These are phyloP conservation scores for Psilocybe sp. DNA, from an alignment of 768 basidiomycete genomes.

Conservation along the genomic window DNA sequence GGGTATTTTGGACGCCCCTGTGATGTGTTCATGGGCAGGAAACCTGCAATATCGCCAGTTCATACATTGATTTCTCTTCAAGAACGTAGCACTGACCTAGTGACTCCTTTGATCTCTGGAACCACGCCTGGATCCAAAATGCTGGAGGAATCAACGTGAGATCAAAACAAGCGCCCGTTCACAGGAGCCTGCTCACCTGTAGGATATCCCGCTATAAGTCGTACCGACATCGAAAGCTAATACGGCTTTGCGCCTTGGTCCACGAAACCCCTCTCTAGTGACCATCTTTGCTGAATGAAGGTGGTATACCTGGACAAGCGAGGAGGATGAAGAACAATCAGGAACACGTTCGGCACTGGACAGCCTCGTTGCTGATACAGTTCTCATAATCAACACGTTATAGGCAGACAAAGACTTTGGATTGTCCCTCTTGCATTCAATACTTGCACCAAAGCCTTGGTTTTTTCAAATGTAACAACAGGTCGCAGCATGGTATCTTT, in stretches of 20 bases:
- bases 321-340: no score
- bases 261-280: conserved; percentile 35
- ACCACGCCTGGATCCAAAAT: conserved; percentile 37
- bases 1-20: conserved; percentile 45
- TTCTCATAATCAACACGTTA: no score
- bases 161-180: neutral
- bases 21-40: conserved; percentile 41
- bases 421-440: no score
- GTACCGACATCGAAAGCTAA: conserved; percentile 43
- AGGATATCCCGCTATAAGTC: conserved; percentile 38
- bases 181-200: conserved; percentile 14
- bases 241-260: conserved; percentile 33
- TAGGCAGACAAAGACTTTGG: no score
- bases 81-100: conserved; percentile 13
- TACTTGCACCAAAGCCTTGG: no score
- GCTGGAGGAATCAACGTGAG: conserved; percentile 16
- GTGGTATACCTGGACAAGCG: no score
- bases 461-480: no score
- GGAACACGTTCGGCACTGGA: no score
- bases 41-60: conserved; percentile 28
- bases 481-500: no score
- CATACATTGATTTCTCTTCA: neutral
- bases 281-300: neutral
- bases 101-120: conserved; percentile 42
- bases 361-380: no score